These are phyloP conservation scores for Trametes villosa DNA, from an alignment of 768 basidiomycete genomes.

Conservation along the genomic window DNA sequence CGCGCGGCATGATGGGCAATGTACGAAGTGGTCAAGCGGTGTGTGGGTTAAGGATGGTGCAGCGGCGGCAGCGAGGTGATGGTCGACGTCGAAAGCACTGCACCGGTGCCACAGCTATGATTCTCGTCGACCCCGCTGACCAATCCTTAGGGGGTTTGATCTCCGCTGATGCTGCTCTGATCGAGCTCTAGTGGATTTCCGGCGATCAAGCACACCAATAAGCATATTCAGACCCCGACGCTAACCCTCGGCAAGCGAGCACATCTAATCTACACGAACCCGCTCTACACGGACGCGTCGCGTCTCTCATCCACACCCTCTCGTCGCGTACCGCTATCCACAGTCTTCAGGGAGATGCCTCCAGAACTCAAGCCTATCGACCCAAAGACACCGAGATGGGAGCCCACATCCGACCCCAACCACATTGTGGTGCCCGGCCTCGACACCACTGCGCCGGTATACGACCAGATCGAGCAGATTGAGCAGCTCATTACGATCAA, in stretches of 20 bases:
- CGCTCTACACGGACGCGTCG: slow-evolving; percentile 5
- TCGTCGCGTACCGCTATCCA: neutral
- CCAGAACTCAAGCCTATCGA: slow-evolving; percentile 47
- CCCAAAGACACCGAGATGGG: slow-evolving; percentile 71
- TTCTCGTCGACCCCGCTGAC: neutral
- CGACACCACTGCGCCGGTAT: slow-evolving; percentile 66
- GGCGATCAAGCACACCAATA: too few relatives aligned
- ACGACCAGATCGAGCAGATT: slow-evolving; percentile 91
- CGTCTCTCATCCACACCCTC: slow-evolving; percentile 10
- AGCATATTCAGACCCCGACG: too few relatives aligned
- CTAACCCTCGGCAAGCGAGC: neutral
- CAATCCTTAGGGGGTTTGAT: too few relatives aligned
- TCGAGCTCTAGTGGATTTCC: too few relatives aligned
- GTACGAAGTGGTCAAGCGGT: neutral
- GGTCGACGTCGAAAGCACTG: neutral
- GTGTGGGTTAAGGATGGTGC: neutral
- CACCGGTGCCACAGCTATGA: neutral
- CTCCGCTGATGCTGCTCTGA: too few relatives aligned
- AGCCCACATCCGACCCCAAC: slow-evolving; percentile 63
- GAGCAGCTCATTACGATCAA: slow-evolving; percentile 94
- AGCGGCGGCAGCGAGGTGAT: neutral
- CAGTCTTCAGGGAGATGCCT: slow-evolving; percentile 20
- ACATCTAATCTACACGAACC: slow-evolving; percentile 2
- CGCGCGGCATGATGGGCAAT: slow-evolving; percentile 69
- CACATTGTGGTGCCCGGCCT: slow-evolving; percentile 74